Evolutionary conservation across 352 stramenopile species (phyloP), one percentile per base, ranked within the genome.

Genomic region (Phytophthora ohioensis): DNA sequence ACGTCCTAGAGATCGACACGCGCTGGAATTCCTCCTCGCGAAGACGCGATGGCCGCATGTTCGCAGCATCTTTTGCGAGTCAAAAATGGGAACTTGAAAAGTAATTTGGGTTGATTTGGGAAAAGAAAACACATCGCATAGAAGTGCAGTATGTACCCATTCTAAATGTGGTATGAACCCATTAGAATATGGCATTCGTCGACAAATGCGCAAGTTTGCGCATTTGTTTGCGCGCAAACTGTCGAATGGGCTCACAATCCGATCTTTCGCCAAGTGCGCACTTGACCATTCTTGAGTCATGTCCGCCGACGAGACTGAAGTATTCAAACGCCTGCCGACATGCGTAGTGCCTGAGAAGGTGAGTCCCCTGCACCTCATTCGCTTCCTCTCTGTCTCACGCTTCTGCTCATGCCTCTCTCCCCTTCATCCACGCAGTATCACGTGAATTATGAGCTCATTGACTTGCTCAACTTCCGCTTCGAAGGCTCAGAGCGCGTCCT

Each of bases 401-500:
- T 36, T 51, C 10, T 34, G 4, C 42, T 72, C 35, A 64, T 8
- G 15, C 15, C 27, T 53, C 7, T 57, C 49, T 60, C 41, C 17
- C 54, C 45, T 41, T 3, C 17, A 4, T 34, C 8, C 31, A 45
- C 32, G 0, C 43, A 88, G 80, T 95, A 95, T 72, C 75, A 76
- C 52, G 73, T 95, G 53, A 71, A 91, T 63, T 95, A 91, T 73
- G 79, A 91, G 30, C 81, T 87, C 48, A 86, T 95, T 60, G 86
- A 93, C 74, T 73, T 93, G 49, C 80, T 87, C 61, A 84, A 90
- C 73, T 93, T 79, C 68, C 84, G 84, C 69, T 96, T 96, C 67
- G 85, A 92, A 65, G 88, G 83, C 42, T 77, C 74, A 0, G 77
- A 93, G 69, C 76, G 80, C 57, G 77, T 94, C 17, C 39, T 72